phyloP scores from a whole-genome alignment of 441 rosid genomes.

The Mallotus repandus region DNA sequence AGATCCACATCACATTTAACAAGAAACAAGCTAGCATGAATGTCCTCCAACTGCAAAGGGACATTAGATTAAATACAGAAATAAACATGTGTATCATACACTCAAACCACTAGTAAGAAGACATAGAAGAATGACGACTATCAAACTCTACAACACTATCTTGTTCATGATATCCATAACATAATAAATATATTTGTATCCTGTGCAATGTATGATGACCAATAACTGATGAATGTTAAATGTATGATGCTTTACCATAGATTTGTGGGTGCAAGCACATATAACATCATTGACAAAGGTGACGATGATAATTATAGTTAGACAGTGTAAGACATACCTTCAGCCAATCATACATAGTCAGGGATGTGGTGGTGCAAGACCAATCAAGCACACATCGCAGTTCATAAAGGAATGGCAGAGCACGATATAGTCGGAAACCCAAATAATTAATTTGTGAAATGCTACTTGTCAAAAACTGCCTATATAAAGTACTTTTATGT shows the following conservation, averaged over 20 bases:
- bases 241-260: too few species aligned
- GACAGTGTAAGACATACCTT: conserved; percentile 48
- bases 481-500: conserved; percentile 82
- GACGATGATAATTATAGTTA: neutral
- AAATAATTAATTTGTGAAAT: conserved; percentile 84
- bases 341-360: conserved; percentile 99
- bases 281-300: neutral
- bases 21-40: conserved; percentile 91
- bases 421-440: conserved; percentile 92
- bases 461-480: conserved; percentile 94
- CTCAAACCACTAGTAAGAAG: neutral
- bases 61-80: conserved; percentile 33
- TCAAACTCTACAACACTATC: neutral
- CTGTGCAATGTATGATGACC: too few species aligned
- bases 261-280: neutral
- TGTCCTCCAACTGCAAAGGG: conserved; percentile 82
- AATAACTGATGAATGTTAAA: too few species aligned
- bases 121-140: neutral
- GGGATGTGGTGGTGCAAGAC: conserved; percentile 98
- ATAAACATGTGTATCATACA: neutral
- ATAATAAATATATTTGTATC: too few species aligned
- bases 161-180: neutral
- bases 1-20: conserved; percentile 93
- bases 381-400: conserved; percentile 96
- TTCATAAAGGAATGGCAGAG: conserved; percentile 96